Percentiles rank a stretch among this genome's conserved stretches.
These are phyloP conservation scores for Mycena belliarum DNA, from an alignment of 768 basidiomycete species.

Conservation along the genomic window DNA sequence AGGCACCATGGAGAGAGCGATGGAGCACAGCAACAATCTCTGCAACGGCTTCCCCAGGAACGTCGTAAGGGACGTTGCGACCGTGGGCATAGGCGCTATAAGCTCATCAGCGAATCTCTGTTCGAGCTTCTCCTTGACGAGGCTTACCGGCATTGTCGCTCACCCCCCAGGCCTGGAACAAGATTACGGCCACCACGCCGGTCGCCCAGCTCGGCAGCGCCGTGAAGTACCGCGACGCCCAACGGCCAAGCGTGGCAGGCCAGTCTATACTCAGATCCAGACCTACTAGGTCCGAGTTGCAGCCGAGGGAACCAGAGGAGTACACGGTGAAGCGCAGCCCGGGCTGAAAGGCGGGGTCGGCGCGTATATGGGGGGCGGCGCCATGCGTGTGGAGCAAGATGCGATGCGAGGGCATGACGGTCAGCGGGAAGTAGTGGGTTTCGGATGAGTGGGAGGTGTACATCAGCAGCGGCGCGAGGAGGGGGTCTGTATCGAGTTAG, in stretches of 20 bases:
- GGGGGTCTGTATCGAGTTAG: constrained; percentile 38
- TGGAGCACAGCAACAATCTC: constrained; percentile 43
- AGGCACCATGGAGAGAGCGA: constrained; percentile 55
- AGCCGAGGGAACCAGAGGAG: constrained; percentile 51
- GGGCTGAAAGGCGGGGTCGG: constrained; percentile 19
- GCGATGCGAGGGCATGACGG: constrained; percentile 32
- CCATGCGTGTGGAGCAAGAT: constrained; percentile 70
- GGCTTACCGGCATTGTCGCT: constrained; percentile 30
- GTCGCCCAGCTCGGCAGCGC: constrained; percentile 73
- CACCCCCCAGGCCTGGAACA: constrained; percentile 55
- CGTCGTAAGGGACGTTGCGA: constrained; percentile 47
- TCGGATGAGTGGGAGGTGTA: constrained; percentile 63
- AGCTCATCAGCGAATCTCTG: background rate
- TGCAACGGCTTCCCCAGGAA: constrained; percentile 44
- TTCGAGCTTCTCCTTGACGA: background rate
- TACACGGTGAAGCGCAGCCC: constrained; percentile 62
- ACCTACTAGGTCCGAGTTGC: constrained; percentile 37
- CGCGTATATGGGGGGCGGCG: constrained; percentile 66
- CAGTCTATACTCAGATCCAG: constrained; percentile 68
- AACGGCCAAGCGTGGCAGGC: constrained; percentile 68
- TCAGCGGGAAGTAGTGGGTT: constrained; percentile 67
- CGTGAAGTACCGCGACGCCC: constrained; percentile 73
- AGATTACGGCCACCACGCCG: constrained; percentile 61
- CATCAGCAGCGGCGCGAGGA: constrained; percentile 66
- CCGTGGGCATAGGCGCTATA: constrained; percentile 43